phyloP scores from a whole-genome alignment of 768 basidiomycete species.

The Rickenella mellea region DNA sequence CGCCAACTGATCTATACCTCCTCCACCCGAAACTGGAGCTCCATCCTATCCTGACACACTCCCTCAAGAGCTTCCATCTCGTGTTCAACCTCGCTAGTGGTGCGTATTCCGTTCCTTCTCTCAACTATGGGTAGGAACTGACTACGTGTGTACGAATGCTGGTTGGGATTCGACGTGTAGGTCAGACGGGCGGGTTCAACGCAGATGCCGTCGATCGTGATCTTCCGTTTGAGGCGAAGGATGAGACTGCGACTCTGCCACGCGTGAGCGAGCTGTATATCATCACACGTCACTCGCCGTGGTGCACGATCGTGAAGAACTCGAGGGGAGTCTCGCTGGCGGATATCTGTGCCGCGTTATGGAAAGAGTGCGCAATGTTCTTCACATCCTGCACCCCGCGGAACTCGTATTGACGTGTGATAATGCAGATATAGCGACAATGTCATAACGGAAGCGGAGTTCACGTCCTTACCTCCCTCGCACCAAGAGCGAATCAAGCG shows the following conservation, averaged over 20 bases:
- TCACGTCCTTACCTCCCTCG: conserved; percentile 47
- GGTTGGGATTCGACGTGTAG: conserved; percentile 23
- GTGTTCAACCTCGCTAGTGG: conserved; percentile 66
- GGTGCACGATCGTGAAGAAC: conserved; percentile 71
- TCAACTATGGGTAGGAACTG: no score
- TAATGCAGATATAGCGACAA: conserved; percentile 56
- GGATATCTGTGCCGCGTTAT: conserved; percentile 65
- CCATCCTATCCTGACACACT: conserved; percentile 60
- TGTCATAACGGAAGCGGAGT: conserved; percentile 57
- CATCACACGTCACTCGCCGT: conserved; percentile 55
- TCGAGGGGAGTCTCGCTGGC: conserved; percentile 65
- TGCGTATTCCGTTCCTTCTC: conserved; percentile 15
- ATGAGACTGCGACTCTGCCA: conserved; percentile 63
- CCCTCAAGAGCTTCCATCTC: conserved; percentile 43
- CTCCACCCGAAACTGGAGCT: conserved; percentile 60
- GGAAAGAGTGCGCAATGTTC: conserved; percentile 54
- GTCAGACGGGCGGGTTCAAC: conserved; percentile 55
- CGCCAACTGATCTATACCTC: conserved; percentile 75
- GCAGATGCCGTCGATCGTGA: conserved; percentile 49
- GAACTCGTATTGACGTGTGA: conserved; percentile 1
- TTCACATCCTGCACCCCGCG: neutral
- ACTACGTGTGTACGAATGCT: no score
- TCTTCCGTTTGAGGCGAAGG: conserved; percentile 40
- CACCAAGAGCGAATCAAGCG: conserved; percentile 68
- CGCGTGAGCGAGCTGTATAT: conserved; percentile 51